These are phyloP conservation scores for Arachis monticola DNA, from an alignment of 331 rosid species.

Conservation along the genomic window DNA sequence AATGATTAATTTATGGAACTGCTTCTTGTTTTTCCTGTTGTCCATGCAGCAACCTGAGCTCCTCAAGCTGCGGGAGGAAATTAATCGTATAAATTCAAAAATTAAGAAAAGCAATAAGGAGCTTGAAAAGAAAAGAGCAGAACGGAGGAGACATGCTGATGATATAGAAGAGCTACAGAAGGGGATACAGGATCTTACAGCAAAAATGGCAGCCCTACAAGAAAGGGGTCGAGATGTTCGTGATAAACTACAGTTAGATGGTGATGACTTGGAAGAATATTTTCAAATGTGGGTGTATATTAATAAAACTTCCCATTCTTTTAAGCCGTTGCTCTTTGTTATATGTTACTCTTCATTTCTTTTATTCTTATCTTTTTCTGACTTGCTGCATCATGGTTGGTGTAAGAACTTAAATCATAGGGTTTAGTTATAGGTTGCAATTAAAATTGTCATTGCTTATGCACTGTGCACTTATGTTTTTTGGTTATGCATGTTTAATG, in stretches of 20 bases:
- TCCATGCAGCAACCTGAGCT: conserved; percentile 93
- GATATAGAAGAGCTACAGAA: conserved; percentile 60
- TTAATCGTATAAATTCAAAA: conserved; percentile 84
- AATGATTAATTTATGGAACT: conserved; percentile 13
- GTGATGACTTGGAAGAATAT: conserved; percentile 73
- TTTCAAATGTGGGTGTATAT: conserved; percentile 75
- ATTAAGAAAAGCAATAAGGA: conserved; percentile 80
- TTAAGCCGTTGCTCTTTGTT: conserved; percentile 18
- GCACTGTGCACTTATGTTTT: neutral
- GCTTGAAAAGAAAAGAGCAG: conserved; percentile 69
- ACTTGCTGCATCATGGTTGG: conserved; percentile 22
- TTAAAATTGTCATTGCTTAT: conserved; percentile 15
- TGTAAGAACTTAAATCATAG: conserved; percentile 1
- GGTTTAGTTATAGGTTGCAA: conserved; percentile 27
- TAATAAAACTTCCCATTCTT: neutral
- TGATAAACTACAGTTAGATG: conserved; percentile 69
- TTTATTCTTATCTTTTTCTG: neutral
- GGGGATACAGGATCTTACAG: conserved; percentile 73
- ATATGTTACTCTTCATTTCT: conserved; percentile 6
- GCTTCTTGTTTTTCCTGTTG: conserved; percentile 32
- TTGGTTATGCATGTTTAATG: neutral
- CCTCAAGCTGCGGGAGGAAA: conserved; percentile 91
- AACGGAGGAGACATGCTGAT: conserved; percentile 63
- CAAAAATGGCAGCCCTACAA: conserved; percentile 64
- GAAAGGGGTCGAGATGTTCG: conserved; percentile 68